Evolutionary conservation across 1,284 basidiomycete species (phyloP), one percentile per base, ranked within the genome.

Genomic region (Ceratobasidium sp.): DNA sequence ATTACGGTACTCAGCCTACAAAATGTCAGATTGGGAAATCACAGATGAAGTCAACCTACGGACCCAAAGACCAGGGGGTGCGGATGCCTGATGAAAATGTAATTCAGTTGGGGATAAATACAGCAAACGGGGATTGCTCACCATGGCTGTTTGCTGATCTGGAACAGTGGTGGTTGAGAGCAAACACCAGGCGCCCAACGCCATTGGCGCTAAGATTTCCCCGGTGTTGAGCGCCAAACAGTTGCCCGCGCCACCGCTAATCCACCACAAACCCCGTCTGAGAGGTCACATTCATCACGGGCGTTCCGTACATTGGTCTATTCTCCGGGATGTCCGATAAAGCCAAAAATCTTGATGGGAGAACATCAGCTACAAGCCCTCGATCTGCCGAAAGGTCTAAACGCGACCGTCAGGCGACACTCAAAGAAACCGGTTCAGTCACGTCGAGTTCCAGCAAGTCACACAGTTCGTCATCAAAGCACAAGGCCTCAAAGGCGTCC

Each of bases 1-100:
- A 81, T 93, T 93, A 23, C 79, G 75, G 67, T 80, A 79, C 65
- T 80, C 80, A 14, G 80, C 77, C 80, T 80, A 48, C n/a, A 60
- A 45, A 48, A 21, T 18, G 21, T 46, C 26, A 45, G 26, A 23
- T 69, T 58, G 21, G 26, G 10, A 21, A 30, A 30, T 43, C 39
- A 16, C 34, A 5, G 26, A 26, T 45, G 4, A 46, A 1, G 23
- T 12, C 14, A 28, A 26, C 3, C 23, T 1, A 55, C 65, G 8
- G 16, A 57, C 65, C 65, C 65, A 69, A 28, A 55, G 50, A 8
- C 39, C 65, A 32, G 65, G 53, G 30, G 43, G 52, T 57, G 34
- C 10, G 1, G 65, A n/a, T 21, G 65, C 65, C 65, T 69, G 28
- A 36, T 6, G 23, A 30, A 16, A n/a, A 30, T 26, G 34, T 9